phyloP scores from a whole-genome alignment of 2,329 filamentous ascomycete genomes.

The Alternaria sp. region DNA sequence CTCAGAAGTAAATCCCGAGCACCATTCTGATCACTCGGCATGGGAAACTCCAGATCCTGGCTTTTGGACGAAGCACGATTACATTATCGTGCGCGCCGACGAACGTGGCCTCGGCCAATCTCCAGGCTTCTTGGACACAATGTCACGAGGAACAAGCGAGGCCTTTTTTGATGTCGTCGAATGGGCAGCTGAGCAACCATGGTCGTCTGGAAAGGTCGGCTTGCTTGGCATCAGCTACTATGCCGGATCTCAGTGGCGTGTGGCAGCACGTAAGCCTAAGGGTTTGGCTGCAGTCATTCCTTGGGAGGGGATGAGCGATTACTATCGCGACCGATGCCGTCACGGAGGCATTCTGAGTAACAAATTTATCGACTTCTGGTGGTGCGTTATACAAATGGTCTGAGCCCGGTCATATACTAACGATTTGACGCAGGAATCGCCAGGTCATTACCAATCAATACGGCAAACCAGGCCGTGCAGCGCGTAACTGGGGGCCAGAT shows the following conservation, averaged over 20 bases:
- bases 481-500: constrained; percentile 62
- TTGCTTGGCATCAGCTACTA: constrained; percentile 62
- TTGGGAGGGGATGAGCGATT: constrained; percentile 66
- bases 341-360: constrained; percentile 52
- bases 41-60: constrained; percentile 56
- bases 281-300: constrained; percentile 62
- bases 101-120: constrained; percentile 63
- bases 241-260: constrained; percentile 63
- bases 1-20: constrained; percentile 44
- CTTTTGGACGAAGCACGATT: constrained; percentile 51
- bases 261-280: constrained; percentile 61
- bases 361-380: constrained; percentile 64
- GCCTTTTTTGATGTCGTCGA: constrained; percentile 62
- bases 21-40: constrained; percentile 52
- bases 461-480: constrained; percentile 61
- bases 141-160: constrained; percentile 62
- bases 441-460: constrained; percentile 75
- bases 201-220: constrained; percentile 62
- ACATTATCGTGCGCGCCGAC: constrained; percentile 56
- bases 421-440: constrained; percentile 58
- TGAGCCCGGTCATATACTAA: neutral
- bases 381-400: constrained; percentile 36
- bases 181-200: constrained; percentile 61
- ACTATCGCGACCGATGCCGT: constrained; percentile 58
- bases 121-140: constrained; percentile 62